Conservation (phyloP, 306 rosid genomes). For the Purshia tridentata region DNA sequence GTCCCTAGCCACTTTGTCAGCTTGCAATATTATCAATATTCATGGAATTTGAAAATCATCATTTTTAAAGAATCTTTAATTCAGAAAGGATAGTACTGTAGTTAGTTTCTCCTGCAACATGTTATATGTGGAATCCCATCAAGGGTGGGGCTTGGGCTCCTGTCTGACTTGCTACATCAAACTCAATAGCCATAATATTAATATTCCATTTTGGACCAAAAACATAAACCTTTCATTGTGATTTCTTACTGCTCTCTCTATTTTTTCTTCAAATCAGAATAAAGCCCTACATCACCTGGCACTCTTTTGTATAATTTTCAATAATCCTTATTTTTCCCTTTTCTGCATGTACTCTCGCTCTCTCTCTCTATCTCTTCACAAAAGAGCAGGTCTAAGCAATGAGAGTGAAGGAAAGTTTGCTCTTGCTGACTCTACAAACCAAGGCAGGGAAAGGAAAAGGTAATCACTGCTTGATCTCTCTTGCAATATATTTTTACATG, state of each 20-base stretch:
- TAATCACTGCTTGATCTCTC: conserved; percentile 38
- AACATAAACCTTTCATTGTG: not conserved
- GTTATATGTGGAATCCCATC: not conserved
- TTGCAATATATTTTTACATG: not conserved
- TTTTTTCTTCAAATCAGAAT: not conserved
- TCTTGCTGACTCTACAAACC: conserved; percentile 31
- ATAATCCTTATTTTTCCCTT: not conserved
- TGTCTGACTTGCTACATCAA: not conserved
- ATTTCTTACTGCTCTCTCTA: not conserved
- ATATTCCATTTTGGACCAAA: not conserved
- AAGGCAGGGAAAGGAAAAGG: conserved; percentile 53
- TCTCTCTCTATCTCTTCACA: not conserved
- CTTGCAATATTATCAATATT: not conserved
- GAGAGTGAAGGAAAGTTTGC: conserved; percentile 43
- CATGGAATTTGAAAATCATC: not conserved
- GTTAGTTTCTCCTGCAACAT: not conserved
- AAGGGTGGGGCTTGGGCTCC: not conserved
- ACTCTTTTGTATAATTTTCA: not conserved
- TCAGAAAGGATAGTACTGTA: not conserved
- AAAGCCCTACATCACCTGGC: not conserved
- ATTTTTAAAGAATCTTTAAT: not conserved
- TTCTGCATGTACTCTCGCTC: not conserved
- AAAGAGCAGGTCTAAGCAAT: conserved; percentile 47
- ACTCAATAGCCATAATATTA: not conserved
- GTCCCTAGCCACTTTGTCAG: not conserved